Evolutionary conservation across 768 basidiomycete genomes (phyloP).

Genomic region (Heimioporus sp.): DNA sequence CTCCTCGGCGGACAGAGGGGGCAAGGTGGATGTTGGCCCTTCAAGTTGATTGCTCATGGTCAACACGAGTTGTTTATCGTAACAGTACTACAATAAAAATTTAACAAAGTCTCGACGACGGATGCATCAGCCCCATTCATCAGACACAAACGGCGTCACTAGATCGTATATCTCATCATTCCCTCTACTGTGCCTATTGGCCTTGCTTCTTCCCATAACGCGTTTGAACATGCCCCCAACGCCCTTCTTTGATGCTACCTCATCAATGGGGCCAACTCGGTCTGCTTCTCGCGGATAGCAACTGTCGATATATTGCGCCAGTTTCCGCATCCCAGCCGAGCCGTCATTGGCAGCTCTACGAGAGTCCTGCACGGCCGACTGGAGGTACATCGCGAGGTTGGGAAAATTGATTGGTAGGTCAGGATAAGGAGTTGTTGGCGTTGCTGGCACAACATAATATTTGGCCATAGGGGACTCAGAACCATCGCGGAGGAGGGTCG

Average conservation of each 20-base stretch:
- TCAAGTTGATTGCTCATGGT: no score
- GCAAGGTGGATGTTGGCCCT: conserved; percentile 23
- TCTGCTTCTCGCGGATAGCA: conserved; percentile 57
- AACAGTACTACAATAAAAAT: background rate
- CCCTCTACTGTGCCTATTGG: conserved; percentile 46
- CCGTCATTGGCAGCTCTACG: conserved; percentile 58
- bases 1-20: conserved; percentile 53
- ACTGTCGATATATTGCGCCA: conserved; percentile 66
- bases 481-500: conserved; percentile 61
- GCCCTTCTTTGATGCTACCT: conserved; percentile 37
- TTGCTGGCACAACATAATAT: conserved; percentile 68
- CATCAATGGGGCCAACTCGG: conserved; percentile 23
- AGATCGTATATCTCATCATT: conserved; percentile 82
- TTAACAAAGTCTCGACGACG: no score
- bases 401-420: conserved; percentile 74
- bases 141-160: conserved; percentile 78
- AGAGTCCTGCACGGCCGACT: conserved; percentile 68
- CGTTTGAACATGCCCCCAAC: conserved; percentile 58
- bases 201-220: conserved; percentile 52
- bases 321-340: conserved; percentile 57
- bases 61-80: no score
- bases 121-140: conserved; percentile 59
- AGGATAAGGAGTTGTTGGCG: conserved; percentile 58
- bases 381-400: conserved; percentile 71
- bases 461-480: conserved; percentile 63